Base-by-base conservation (phyloP, 2,329 filamentous ascomycete genomes). In the Xylariaceae sp. region DNA sequence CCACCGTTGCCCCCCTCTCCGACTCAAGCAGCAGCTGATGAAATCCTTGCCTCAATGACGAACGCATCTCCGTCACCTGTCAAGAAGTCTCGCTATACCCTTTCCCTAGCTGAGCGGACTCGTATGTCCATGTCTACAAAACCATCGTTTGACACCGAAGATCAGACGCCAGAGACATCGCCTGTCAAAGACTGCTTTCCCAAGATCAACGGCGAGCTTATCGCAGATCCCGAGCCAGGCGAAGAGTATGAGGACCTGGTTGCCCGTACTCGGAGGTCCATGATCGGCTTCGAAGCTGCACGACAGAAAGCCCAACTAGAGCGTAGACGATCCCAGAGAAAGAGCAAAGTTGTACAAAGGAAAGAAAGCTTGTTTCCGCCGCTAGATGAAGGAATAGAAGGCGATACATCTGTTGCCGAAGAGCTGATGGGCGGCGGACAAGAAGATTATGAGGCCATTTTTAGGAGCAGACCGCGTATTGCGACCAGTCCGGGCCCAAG, bases 401-500 rank as follows among this genome's bases (percentile, higher is more conserved):
- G 48, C 49, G 41, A 64, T 53, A 15, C 63, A 57, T 57, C 54
- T 2, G 45, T 57, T n/a, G 42, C 45, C 7, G 64, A 91, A 56
- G 77, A 83, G 49, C 65, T 95, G 31, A 81, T 95, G 42, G 30
- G 30, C 13, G 63, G 53, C 19, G 74, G 74, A 13, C 75, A 83
- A 41, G 82, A 88, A 50, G 57, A 60, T 38, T 56, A 59, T 36
- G 88, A 94, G 44, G 85, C 83, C 19, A 83, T 95, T 1, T 96
- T 96, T 61, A 87, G 83, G 65, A 90, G 87, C 49, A 68, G 90
- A 50, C 90, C 90, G 0, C 85, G 82, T 62, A 80, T 96, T 51
- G 83, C 83, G 49, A 78, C 79, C 9, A 95, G 89, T 60, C 89
- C 89, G 2, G 61, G 81, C 2, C 67, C 69, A 8, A 76, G 69